Conservation (phyloP, 2,329 filamentous ascomycete genomes). For the Epicoccum nigrum region DNA sequence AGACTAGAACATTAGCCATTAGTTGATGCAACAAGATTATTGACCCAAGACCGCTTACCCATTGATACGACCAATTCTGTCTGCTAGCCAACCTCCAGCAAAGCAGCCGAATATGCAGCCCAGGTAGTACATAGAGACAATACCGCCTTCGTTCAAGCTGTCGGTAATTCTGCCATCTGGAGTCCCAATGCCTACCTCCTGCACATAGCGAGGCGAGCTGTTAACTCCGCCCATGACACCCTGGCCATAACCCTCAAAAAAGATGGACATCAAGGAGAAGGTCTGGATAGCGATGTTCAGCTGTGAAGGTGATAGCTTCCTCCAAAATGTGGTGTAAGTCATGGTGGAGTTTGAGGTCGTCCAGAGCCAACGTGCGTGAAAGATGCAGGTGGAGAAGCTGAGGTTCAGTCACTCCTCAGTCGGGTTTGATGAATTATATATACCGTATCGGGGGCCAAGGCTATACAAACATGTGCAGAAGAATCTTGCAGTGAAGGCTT, state of each 20-base stretch:
- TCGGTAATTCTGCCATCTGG: conserved; percentile 5
- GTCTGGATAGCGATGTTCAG: conserved; percentile 4
- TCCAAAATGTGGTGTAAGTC: neutral
- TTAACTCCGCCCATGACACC: conserved; percentile 30
- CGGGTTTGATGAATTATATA: neutral
- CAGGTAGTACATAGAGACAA: conserved; percentile 15
- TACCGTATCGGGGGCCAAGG: neutral
- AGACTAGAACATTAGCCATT: neutral
- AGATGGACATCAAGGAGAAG: conserved; percentile 10
- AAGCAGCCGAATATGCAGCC: conserved; percentile 12
- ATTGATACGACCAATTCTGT: conserved; percentile 22
- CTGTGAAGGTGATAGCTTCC: conserved; percentile 6
- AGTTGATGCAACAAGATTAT: neutral
- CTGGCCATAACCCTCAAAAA: conserved; percentile 30
- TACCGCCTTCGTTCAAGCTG: conserved; percentile 3
- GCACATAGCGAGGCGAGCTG: conserved; percentile 11
- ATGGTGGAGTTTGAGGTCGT: neutral
- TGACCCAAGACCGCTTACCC: neutral
- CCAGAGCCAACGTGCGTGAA: neutral
- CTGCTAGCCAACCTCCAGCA: conserved; percentile 17
- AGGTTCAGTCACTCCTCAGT: neutral
- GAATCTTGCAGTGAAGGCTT: neutral
- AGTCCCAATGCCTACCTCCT: conserved; percentile 21
- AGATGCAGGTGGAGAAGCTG: no score
- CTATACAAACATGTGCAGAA: neutral